Base-by-base conservation (phyloP, 1,139 yeast genomes). In the Hemisphaericaspora subhashii region DNA sequence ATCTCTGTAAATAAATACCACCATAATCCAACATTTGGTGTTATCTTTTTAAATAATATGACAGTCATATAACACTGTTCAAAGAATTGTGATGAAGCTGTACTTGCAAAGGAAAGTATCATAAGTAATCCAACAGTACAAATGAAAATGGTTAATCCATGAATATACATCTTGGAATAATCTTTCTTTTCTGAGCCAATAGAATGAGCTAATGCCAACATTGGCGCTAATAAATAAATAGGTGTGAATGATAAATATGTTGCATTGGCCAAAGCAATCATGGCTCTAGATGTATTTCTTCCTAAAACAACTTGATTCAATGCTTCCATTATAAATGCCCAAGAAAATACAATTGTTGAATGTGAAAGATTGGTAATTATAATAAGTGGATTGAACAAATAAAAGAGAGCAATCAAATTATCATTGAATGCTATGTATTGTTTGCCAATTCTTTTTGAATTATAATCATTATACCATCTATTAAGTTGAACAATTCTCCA, bases 1-100 rank as follows among this genome's bases (percentile, higher is more conserved):
- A 92, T 86, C 59, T 92, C 98, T 21, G 94, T 85, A 68, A 92
- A 92, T 52, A 90, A 81, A 66, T 92, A 92, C 99, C 99, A 92
- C 99, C 99, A 92, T 28, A 92, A 69, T 0, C 98, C 98, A 47
- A 92, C 64, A 60, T 89, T 89, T 16, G 96, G 96, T 5, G 80
- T 72, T 46, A 88, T 78, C 46, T 87, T 88, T 35, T 73, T 72
- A 52, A 86, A 83, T 24, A 71, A 64, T 6, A 88, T 54, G 8
- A 79, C 65, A 0, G 83, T 73, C 12, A 83, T 80, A 54, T 83
- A 86, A 44, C 86, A 80, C 31, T 81, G 75, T 13, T 60, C 55
- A 3, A 88, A 36, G 53, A 85, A 90, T 40, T 72, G 57, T 44
- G 56, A 53, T 31, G 70, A 64, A 10, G 66, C 61, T 8, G 74